Conservation (phyloP, 345 rosid species). For the Syzygium aromaticum region DNA sequence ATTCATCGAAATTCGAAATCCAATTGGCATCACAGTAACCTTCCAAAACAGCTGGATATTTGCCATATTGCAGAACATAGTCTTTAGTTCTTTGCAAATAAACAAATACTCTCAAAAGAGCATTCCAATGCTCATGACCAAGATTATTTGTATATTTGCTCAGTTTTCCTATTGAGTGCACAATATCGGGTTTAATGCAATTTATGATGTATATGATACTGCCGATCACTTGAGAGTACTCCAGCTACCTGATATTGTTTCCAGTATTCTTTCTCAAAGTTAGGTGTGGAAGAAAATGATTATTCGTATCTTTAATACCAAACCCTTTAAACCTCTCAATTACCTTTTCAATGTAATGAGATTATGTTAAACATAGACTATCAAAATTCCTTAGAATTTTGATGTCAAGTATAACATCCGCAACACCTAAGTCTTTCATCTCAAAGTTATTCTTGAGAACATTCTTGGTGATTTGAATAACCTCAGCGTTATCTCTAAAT, state of each 20-base stretch:
- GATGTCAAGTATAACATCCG: fast-evolving
- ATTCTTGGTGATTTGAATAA: background rate
- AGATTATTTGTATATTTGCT: background rate
- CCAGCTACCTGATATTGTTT: background rate
- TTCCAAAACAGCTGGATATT: background rate
- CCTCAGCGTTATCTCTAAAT: background rate
- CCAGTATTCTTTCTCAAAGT: fast-evolving
- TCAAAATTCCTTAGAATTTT: background rate
- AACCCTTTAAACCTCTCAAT: background rate
- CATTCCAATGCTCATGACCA: background rate
- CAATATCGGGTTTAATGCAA: background rate
- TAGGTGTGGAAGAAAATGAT: background rate
- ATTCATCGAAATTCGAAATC: background rate
- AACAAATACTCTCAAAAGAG: background rate
- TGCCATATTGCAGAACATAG: background rate
- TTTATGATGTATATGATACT: background rate
- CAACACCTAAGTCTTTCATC: background rate
- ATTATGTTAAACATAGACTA: background rate
- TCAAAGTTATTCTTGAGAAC: background rate
- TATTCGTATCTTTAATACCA: background rate
- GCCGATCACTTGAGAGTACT: background rate
- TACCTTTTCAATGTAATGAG: background rate
- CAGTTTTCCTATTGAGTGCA: background rate
- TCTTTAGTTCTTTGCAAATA: background rate
- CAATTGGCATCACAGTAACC: fast-evolving